phyloP scores from a whole-genome alignment of 176 grass and related monocot species.

The Paspalum notatum region DNA sequence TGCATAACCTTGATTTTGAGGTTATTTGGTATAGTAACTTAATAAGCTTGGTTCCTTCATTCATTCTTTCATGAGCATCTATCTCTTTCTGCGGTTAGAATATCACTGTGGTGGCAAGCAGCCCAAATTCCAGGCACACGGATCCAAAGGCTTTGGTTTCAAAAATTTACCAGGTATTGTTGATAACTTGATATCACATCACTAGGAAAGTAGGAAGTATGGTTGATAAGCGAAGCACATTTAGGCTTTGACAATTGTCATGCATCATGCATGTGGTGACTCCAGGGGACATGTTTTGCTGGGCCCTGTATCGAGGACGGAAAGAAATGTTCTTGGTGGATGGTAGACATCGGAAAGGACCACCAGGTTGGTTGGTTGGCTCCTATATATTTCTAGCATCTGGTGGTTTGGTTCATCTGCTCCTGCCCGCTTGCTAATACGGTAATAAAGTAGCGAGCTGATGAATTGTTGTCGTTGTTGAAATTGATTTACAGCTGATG shows the following conservation, averaged over 20 bases:
- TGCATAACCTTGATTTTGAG: background rate
- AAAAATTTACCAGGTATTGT: slow-evolving; percentile 80
- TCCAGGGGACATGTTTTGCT: slow-evolving; percentile 85
- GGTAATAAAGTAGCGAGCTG: background rate
- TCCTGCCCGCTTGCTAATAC: background rate
- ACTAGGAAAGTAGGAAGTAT: background rate
- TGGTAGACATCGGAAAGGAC: slow-evolving; percentile 83
- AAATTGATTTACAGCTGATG: slow-evolving; percentile 67
- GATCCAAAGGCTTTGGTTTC: slow-evolving; percentile 94
- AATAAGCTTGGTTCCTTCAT: slow-evolving; percentile 25
- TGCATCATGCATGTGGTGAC: background rate
- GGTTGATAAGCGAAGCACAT: background rate
- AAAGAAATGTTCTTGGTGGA: slow-evolving; percentile 88
- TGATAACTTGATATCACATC: background rate
- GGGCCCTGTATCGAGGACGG: slow-evolving; percentile 76
- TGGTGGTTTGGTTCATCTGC: background rate
- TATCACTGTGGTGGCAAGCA: slow-evolving; percentile 83
- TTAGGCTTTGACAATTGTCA: too few relatives aligned
- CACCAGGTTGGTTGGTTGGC: slow-evolving; percentile 58
- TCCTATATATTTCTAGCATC: slow-evolving; percentile 16
- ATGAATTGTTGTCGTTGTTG: background rate
- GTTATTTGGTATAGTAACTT: slow-evolving; percentile 2
- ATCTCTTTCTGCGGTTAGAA: slow-evolving; percentile 60
- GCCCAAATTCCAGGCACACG: slow-evolving; percentile 86
- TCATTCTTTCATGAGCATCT: slow-evolving; percentile 3